Base-by-base conservation (phyloP, 208 protist genomes). In the Blechomonas ayalai region DNA sequence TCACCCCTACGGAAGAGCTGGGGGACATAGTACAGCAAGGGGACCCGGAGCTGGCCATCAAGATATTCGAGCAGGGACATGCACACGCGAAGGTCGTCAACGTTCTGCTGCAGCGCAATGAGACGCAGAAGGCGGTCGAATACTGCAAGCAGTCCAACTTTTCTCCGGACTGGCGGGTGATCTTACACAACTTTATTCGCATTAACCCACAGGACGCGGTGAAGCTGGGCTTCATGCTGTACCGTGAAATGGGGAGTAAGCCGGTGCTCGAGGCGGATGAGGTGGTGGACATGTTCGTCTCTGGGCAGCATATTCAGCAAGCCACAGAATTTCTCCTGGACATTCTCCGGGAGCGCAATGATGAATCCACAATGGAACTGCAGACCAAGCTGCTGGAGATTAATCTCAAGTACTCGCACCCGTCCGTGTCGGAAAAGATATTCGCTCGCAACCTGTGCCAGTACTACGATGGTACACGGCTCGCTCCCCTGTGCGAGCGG, bases 371-470 rank as follows among this genome's bases (percentile, higher is more conserved):
- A 10, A 73, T 67, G 20, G 83, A 89, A 24, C 82, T 99, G 4
- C 99, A 99, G 79, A 99, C 98, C 7, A 97, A 97, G 50, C 80
- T 99, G 29, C 79, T 99, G 7, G 97, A 99, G 75, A 98, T 99
- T 53, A 99, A 99, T 69, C 69, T 99, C n/a, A 90, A 98, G 61
- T 86, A 92, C 48, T 97, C 92, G 12, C 82, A 90, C 16, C 94
- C 97, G 31, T 90, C 96, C 48, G 96, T 99, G 5, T 95, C 98
- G 3, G 97, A 99, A 64, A 95, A 97, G 46, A 98, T 99, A 37
- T 90, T 99, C 63, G 88, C 73, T 6, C 88, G 97, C 45, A 85
- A 93, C 42, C 88, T 98, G 49, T 97, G 98, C 75, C 85, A 79
- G 19, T 89, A 98, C 75, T 99, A 99, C 74, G 98, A 99, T 73